Evolutionary conservation across 306 rosid species (phyloP).

Genomic region (Oemleria cerasiformis): DNA sequence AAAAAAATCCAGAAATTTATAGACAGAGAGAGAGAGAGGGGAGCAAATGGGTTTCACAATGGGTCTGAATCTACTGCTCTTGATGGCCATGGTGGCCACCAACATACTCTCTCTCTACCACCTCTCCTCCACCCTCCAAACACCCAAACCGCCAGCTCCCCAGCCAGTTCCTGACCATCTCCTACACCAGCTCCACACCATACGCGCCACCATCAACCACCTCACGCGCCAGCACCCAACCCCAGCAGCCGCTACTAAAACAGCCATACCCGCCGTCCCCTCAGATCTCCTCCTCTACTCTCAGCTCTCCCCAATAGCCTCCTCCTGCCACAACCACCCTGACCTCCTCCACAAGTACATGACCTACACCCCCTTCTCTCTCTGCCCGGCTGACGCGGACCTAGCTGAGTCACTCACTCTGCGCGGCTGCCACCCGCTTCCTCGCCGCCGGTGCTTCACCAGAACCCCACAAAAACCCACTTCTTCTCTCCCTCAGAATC

Average conservation of each 20-base stretch:
- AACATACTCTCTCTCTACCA: conserved; percentile 92
- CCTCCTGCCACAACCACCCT: conserved; percentile 77
- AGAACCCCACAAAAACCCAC: conserved; percentile 61
- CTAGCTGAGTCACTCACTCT: conserved; percentile 63
- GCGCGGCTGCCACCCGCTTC: conserved; percentile 96
- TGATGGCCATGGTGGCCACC: conserved; percentile 93
- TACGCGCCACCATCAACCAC: conserved; percentile 94
- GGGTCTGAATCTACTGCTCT: conserved; percentile 72
- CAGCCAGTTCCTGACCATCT: conserved; percentile 74
- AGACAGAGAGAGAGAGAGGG: background rate
- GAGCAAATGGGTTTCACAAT: conserved; percentile 71
- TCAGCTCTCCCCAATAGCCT: conserved; percentile 69
- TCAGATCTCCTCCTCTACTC: conserved; percentile 81
- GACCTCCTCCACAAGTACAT: conserved; percentile 77
- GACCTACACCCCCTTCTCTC: conserved; percentile 70
- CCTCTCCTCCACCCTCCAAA: conserved; percentile 66
- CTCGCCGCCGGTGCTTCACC: conserved; percentile 91
- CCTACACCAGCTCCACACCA: conserved; percentile 74
- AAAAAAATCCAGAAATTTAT: background rate
- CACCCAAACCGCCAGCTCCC: conserved; percentile 45
- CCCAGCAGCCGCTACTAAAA: background rate
- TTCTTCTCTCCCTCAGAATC: conserved; percentile 44
- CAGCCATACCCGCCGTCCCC: conserved; percentile 37
- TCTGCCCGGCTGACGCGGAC: conserved; percentile 71
- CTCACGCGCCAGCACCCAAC: conserved; percentile 77